Base-by-base conservation (phyloP, 1,139 yeast genomes). In the Suhomyces bribrorum region DNA sequence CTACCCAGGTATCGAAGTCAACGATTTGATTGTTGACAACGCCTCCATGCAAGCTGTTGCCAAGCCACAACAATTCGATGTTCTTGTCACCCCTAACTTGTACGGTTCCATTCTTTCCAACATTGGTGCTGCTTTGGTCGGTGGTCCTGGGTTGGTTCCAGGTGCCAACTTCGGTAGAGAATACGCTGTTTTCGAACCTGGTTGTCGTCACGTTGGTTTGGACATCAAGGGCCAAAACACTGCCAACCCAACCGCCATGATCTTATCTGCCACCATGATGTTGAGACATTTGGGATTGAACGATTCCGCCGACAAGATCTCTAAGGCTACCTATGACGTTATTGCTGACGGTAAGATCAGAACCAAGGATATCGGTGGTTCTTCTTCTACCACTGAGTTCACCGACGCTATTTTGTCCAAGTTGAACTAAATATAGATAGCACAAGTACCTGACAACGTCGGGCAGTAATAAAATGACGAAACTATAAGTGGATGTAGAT, bases 11-110 rank as follows among this genome's bases (percentile, higher is more conserved):
- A 79, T 92, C 52, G 78, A 77, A 52, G 89, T 83, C 55, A 83
- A 81, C 66, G 96, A 90, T 69, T 86, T 92, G 81, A 92, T 92
- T 73, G 97, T 92, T 56, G 98, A 92, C 74, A 92, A 92, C 63
- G 97, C 98, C 46, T 87, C 97, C 50, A 92, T 92, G 97, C 97
- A 92, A 77, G 97, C 97, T 44, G 98, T 92, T 50, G 90, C 97
- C 45, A 79, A 84, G 70, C 97, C 97, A 54, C 96, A 90, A 69
- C 97, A 92, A 74, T 92, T 90, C 60, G 97, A 92, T 64, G 97
- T 92, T 43, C 79, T 92, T 70, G 97, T 92, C 50, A 89, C 97
- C 54, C 98, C 98, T 54, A 90, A 92, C 79, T 80, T 92, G 74
- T 92, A 92, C 78, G 98, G 98, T 73, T 84, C 96, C 61, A 92